These are phyloP conservation scores for Sugiyamaella xylanicola DNA, from an alignment of 1,139 yeast genomes.

Conservation along the genomic window DNA sequence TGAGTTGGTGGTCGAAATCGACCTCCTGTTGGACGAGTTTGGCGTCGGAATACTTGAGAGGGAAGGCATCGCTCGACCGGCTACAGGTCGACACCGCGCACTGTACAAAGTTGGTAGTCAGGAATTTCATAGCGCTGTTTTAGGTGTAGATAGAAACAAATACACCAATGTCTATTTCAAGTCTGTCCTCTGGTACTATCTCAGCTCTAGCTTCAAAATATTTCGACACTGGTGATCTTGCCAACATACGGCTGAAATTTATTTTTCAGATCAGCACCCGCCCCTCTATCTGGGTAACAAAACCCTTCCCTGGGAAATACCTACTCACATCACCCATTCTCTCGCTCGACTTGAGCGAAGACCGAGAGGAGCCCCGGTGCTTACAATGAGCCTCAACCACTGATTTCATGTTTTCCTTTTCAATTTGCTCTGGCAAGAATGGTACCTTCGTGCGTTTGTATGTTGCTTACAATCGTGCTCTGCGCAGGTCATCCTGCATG, in stretches of 20 bases:
- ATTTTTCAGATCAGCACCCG: too few species aligned
- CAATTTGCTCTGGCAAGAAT: too few species aligned
- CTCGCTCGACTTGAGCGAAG: neutral
- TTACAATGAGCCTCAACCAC: neutral
- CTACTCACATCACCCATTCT: neutral
- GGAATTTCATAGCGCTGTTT: slow-evolving; percentile 65
- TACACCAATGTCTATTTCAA: too few species aligned
- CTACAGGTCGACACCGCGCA: slow-evolving; percentile 89
- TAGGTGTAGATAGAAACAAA: neutral
- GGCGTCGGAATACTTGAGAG: slow-evolving; percentile 72
- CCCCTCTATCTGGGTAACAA: neutral
- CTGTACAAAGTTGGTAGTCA: slow-evolving; percentile 92
- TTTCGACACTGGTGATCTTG: neutral
- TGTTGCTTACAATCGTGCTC: too few species aligned
- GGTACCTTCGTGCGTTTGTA: too few species aligned
- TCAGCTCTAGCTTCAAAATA: neutral
- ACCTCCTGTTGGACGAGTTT: slow-evolving; percentile 74
- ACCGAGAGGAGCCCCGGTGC: neutral
- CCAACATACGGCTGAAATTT: slow-evolving; percentile 2
- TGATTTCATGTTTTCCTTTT: too few species aligned
- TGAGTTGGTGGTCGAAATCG: slow-evolving; percentile 82
- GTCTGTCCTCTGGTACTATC: too few species aligned
- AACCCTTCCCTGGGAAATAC: neutral
- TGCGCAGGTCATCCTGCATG: too few species aligned
- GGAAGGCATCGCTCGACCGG: slow-evolving; percentile 73